These are phyloP conservation scores for Trapa bicornis DNA, from an alignment of 345 rosid genomes.

Conservation along the genomic window DNA sequence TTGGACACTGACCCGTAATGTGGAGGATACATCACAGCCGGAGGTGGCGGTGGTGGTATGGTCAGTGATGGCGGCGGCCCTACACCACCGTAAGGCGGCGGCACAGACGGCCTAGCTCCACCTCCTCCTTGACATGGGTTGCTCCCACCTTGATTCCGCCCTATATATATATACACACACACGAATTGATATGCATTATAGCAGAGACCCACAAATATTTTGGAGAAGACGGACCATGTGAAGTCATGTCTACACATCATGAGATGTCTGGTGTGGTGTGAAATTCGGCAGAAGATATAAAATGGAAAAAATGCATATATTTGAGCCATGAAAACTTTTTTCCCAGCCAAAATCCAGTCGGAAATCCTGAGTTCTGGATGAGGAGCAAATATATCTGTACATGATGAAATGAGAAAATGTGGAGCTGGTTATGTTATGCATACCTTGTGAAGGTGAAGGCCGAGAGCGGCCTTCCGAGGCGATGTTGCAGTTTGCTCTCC, in stretches of 20 bases:
- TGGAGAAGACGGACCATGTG: too few species aligned
- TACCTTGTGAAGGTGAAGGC: slow-evolving; percentile 78
- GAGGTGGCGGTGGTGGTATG: slow-evolving; percentile 21
- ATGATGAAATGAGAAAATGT: not conserved
- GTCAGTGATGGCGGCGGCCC: slow-evolving; percentile 28
- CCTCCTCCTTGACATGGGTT: slow-evolving; percentile 30
- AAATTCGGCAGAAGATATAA: too few species aligned
- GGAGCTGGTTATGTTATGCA: not conserved
- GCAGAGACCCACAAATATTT: too few species aligned
- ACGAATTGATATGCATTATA: not conserved
- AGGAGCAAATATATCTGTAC: too few species aligned
- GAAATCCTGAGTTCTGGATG: too few species aligned
- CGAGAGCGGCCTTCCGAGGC: slow-evolving; percentile 83
- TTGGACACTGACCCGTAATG: slow-evolving; percentile 40
- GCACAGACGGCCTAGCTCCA: slow-evolving; percentile 16
- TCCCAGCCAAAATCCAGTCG: too few species aligned
- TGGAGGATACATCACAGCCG: slow-evolving; percentile 38
- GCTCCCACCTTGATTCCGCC: slow-evolving; percentile 53
- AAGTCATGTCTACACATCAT: too few species aligned
- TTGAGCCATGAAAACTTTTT: too few species aligned
- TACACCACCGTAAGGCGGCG: slow-evolving; percentile 22
- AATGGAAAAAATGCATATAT: too few species aligned
- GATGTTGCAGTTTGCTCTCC: slow-evolving; percentile 87
- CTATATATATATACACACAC: slow-evolving; percentile 14
- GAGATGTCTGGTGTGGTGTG: too few species aligned